Evolutionary conservation across 148 eudicot species (phyloP).

Genomic region (Mesembryanthemum crystallinum): DNA sequence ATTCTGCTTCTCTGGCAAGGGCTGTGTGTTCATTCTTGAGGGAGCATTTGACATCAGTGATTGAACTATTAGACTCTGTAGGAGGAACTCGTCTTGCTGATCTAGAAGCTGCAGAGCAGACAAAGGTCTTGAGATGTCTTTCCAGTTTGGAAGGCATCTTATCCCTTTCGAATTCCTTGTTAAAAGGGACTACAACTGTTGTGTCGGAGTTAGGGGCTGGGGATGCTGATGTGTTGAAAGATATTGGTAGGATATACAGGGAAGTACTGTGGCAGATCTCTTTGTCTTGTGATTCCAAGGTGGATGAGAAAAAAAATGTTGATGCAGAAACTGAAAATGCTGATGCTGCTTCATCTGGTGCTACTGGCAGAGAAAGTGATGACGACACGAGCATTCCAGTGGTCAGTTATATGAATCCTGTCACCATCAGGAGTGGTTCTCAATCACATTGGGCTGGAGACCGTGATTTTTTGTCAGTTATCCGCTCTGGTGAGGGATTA

Average conservation of each 20-base stretch:
- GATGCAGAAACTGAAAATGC: conserved; percentile 61
- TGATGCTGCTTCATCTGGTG: conserved; percentile 51
- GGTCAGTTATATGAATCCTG: conserved; percentile 80
- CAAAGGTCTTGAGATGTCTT: conserved; percentile 62
- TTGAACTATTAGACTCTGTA: conserved; percentile 56
- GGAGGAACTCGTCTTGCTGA: conserved; percentile 60
- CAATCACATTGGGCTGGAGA: conserved; percentile 77
- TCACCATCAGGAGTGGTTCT: conserved; percentile 58
- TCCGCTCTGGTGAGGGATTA: conserved; percentile 79
- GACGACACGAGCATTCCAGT: conserved; percentile 64
- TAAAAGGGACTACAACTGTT: conserved; percentile 76
- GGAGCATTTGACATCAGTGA: conserved; percentile 63
- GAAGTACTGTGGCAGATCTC: conserved; percentile 95
- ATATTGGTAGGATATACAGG: conserved; percentile 75
- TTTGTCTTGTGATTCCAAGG: conserved; percentile 64
- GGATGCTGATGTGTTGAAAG: conserved; percentile 91
- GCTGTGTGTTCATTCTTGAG: conserved; percentile 77
- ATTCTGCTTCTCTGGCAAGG: conserved; percentile 83
- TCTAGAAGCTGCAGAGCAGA: conserved; percentile 56
- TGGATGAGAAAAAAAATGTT: conserved; percentile 60
- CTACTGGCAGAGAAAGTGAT: conserved; percentile 85
- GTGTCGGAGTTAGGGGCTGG: conserved; percentile 84
- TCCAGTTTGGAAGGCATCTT: conserved; percentile 76
- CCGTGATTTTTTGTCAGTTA: conserved; percentile 77
- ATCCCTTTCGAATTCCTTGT: conserved; percentile 70